Base-by-base conservation (phyloP, 1,139 yeast species). In the Suzukiozyma palmioleophila region DNA sequence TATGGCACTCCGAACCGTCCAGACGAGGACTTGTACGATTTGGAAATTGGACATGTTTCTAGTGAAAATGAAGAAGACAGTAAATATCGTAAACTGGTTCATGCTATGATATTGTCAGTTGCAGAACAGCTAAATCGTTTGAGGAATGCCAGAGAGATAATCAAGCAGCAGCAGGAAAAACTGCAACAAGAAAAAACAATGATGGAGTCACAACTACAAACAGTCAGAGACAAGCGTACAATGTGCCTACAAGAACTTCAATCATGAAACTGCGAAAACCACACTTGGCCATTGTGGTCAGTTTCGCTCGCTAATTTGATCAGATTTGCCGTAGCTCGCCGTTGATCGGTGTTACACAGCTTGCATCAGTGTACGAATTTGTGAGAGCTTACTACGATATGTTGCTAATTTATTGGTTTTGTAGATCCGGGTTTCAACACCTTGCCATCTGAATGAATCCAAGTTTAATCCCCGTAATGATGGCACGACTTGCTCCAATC, bases 21-120 rank as follows among this genome's bases (percentile, higher is more conserved):
- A 2, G 33, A 54, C 39, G 51, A 48, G 26, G 56, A 48, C 1
- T 43, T 45, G 8, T 60, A 60, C 40, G 63, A 59, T 36, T 42
- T 47, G n/a, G 63, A 53, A 33, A 41, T 57, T 26, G 46, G 44
- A 5, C 31, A 28, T n/a, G 31, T n/a, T n/a, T 28, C 31, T 16
- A 48, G 45, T 33, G 54, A 51, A 36, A 45, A 46, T 29, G 54
- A 49, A 8, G 51, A 46, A 9, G 45, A 41, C 6, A 36, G 33
- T 16, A 50, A 41, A 10, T 15, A 4, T 12, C n/a, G 31, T 15
- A 11, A 26, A 32, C 32, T 10, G 41, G 34, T 10, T 25, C 31
- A n/a, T 30, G 33, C 2, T 39, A 43, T 3, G 27, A 51, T 56
- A 5, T 36, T 43, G 12, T 33, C 47, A 1, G 25, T 49, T 2